Percentiles rank a stretch among this genome's conserved stretches.
phyloP scores from a whole-genome alignment of 1,284 basidiomycete genomes.

The Filobasidium uniguttulatum region DNA sequence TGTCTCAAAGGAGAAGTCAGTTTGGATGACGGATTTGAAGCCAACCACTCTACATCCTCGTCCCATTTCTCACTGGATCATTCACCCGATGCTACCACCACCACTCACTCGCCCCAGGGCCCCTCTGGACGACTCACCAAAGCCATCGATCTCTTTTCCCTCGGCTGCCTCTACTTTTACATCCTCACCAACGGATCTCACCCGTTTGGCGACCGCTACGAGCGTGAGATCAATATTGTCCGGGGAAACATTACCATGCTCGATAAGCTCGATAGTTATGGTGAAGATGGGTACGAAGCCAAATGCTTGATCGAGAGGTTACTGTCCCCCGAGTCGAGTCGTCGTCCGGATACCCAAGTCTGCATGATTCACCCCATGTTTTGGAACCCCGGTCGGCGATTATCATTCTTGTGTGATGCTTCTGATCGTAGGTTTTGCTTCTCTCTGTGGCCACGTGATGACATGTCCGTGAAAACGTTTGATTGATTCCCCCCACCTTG shows the following conservation, averaged over 20 bases:
- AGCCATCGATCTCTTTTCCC: slow-evolving; percentile 82
- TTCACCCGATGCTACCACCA: not conserved
- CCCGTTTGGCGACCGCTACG: slow-evolving; percentile 80
- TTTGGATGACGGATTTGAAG: slow-evolving; percentile 56
- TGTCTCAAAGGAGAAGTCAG: slow-evolving; percentile 81
- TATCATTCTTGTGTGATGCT: slow-evolving; percentile 89
- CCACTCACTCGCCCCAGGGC: slow-evolving; percentile 6
- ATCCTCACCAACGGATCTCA: slow-evolving; percentile 73
- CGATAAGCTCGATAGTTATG: slow-evolving; percentile 53
- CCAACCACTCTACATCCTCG: no score
- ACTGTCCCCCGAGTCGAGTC: slow-evolving; percentile 56
- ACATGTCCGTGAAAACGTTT: no score
- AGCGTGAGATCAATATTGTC: slow-evolving; percentile 81
- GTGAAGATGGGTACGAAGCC: slow-evolving; percentile 83
- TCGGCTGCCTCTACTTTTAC: slow-evolving; percentile 88
- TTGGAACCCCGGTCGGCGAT: slow-evolving; percentile 74
- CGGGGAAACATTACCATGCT: slow-evolving; percentile 57
- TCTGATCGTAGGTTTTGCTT: slow-evolving; percentile 56
- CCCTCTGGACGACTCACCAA: slow-evolving; percentile 59
- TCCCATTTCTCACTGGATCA: not conserved
- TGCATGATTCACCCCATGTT: slow-evolving; percentile 91
- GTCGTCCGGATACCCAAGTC: slow-evolving; percentile 70
- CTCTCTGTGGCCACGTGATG: no score
- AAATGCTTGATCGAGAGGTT: slow-evolving; percentile 61
- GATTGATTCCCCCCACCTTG: no score